Conservation (phyloP, 345 rosid species). For the Gossypium australe region DNA sequence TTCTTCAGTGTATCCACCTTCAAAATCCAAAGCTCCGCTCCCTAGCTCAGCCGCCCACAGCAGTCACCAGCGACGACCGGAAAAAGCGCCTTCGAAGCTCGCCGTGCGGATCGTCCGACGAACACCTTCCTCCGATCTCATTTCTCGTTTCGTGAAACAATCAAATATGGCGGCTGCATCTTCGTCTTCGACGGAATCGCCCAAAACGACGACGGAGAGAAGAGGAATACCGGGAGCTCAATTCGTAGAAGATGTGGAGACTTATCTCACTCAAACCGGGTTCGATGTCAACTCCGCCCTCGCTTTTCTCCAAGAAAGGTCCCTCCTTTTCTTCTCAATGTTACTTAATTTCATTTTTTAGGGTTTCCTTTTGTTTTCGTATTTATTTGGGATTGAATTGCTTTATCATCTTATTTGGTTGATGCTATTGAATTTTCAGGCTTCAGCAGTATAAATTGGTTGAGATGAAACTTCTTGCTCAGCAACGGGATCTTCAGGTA, state of each 20-base stretch:
- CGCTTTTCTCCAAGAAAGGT: slow-evolving; percentile 93
- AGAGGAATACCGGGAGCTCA: slow-evolving; percentile 90
- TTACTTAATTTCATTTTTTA: background rate
- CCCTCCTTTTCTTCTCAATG: background rate
- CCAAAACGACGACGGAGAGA: slow-evolving; percentile 51
- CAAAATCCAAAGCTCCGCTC: background rate
- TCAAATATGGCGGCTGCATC: slow-evolving; percentile 26
- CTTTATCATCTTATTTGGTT: background rate
- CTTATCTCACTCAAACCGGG: slow-evolving; percentile 59
- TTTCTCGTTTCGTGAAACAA: background rate
- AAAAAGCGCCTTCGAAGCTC: background rate
- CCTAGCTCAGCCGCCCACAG: background rate
- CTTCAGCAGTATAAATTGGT: slow-evolving; percentile 83
- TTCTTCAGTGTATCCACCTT: background rate
- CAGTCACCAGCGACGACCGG: background rate
- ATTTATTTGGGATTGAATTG: background rate
- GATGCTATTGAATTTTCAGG: slow-evolving; percentile 29
- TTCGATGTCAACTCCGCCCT: slow-evolving; percentile 79
- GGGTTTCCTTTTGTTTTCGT: background rate
- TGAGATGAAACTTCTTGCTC: slow-evolving; percentile 89
- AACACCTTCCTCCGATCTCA: slow-evolving; percentile 3
- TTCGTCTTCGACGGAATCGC: slow-evolving; percentile 12
- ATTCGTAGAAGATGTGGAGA: slow-evolving; percentile 78
- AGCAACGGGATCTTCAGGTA: slow-evolving; percentile 78
- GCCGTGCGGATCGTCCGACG: background rate